phyloP scores from a whole-genome alignment of 169 alveolate genomes.

The Ichthyophthirius multifiliis region DNA sequence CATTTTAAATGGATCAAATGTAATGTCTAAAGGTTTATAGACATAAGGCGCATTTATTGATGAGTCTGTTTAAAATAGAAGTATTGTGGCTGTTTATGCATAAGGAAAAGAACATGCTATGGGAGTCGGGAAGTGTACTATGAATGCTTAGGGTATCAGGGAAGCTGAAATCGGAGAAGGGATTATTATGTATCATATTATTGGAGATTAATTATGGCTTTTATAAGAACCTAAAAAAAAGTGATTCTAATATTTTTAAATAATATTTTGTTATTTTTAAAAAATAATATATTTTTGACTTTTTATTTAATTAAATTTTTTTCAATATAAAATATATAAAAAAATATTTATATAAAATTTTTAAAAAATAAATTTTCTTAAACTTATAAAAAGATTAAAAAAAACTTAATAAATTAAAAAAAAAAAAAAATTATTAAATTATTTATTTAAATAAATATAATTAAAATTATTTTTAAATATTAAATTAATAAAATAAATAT shows the following conservation, averaged over 20 bases:
- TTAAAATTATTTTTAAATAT: no score
- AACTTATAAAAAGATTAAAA: no score
- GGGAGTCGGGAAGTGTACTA: slow-evolving; percentile 61
- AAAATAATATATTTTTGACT: background rate
- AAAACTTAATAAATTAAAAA: no score
- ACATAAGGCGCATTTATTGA: slow-evolving; percentile 57
- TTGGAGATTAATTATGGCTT: slow-evolving; percentile 72
- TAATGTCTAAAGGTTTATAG: slow-evolving; percentile 69
- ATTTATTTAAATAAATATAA: no score
- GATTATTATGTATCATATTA: slow-evolving; percentile 39
- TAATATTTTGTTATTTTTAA: background rate
- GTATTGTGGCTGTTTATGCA: slow-evolving; percentile 57
- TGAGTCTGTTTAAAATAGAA: slow-evolving; percentile 24
- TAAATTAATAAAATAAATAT: no score
- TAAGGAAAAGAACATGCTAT: slow-evolving; percentile 77
- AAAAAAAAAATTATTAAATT: no score
- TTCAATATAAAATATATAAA: background rate
- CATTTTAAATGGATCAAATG: slow-evolving; percentile 68
- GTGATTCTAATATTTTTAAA: background rate
- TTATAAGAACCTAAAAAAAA: slow-evolving; percentile 19
- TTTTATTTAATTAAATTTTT: background rate
- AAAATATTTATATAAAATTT: no score
- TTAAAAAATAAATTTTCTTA: no score
- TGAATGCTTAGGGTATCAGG: slow-evolving; percentile 56
- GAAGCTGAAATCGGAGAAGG: slow-evolving; percentile 57